A percentile compares a stretch with the other conserved stretches of the same genome.
phyloP scores from a whole-genome alignment of 208 protist species.

The Polymyxa betae region DNA sequence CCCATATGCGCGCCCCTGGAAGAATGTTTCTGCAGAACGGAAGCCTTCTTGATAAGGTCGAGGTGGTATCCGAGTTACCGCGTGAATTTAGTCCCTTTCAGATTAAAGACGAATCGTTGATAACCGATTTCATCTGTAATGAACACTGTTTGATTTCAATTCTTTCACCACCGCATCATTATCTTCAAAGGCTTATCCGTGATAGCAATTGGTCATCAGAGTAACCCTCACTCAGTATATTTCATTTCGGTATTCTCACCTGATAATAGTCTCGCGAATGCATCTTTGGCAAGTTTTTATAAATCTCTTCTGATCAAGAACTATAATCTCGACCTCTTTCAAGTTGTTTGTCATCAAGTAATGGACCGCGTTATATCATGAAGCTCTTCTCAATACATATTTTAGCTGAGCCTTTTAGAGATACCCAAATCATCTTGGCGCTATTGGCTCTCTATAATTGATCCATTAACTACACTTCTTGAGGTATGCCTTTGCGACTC shows the following conservation, averaged over 20 bases:
- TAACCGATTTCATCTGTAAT: constrained; percentile 29
- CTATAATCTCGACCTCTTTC: constrained; percentile 15
- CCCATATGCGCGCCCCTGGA: not conserved
- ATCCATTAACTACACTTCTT: no score
- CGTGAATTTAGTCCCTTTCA: not conserved
- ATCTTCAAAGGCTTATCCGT: not conserved
- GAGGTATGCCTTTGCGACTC: not conserved
- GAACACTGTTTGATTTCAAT: not conserved
- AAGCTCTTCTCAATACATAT: no score
- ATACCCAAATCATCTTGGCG: no score
- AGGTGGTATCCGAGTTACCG: not conserved
- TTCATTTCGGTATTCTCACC: not conserved
- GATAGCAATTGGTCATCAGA: not conserved
- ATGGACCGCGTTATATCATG: no score
- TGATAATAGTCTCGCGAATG: not conserved
- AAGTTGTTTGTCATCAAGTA: not conserved
- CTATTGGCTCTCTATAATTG: no score
- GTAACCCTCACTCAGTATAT: not conserved
- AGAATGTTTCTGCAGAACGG: not conserved
- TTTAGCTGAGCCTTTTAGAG: no score
- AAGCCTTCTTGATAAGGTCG: not conserved
- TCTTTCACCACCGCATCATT: not conserved
- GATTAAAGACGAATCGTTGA: not conserved
- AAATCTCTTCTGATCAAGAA: constrained; percentile 7
- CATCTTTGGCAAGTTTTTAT: not conserved